Conservation (phyloP, 1,284 basidiomycete species). For the Heterobasidion irregulare region DNA sequence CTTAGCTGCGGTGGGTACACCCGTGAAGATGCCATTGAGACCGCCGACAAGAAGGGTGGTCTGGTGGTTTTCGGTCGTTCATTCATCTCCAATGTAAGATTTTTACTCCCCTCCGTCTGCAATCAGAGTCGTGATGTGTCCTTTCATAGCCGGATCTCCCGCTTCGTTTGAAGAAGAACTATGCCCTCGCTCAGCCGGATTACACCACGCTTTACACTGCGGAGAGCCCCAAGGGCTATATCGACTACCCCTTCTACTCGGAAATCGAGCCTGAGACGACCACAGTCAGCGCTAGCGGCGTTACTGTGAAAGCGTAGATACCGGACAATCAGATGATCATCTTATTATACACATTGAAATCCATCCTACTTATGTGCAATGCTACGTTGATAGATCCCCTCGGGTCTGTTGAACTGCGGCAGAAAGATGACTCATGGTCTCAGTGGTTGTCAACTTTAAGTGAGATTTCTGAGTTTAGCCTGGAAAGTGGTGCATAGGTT, state of each 20-base stretch:
- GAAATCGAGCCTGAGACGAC: too few relatives aligned
- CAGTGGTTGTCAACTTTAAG: too few relatives aligned
- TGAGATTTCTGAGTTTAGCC: too few relatives aligned
- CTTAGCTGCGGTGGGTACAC: conserved; percentile 27
- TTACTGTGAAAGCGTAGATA: too few relatives aligned
- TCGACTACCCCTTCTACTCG: conserved; percentile 15
- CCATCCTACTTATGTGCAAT: too few relatives aligned
- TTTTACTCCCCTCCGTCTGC: background rate
- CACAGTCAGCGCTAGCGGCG: too few relatives aligned
- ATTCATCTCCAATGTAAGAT: conserved; percentile 34
- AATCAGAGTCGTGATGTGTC: background rate
- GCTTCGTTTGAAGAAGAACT: conserved; percentile 18
- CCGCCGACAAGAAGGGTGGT: conserved; percentile 20
- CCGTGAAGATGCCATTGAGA: conserved; percentile 12
- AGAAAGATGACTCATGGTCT: too few relatives aligned
- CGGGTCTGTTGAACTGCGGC: too few relatives aligned
- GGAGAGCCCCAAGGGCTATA: conserved; percentile 15
- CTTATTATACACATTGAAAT: too few relatives aligned
- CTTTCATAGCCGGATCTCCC: conserved; percentile 33
- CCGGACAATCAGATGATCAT: too few relatives aligned
- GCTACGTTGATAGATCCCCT: too few relatives aligned
- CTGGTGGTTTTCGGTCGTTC: conserved; percentile 35
- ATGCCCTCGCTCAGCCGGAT: conserved; percentile 16
- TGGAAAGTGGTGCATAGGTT: too few relatives aligned
- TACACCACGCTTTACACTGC: conserved; percentile 16